phyloP scores from a whole-genome alignment of 106 monocot species.

The Dioscorea alata region DNA sequence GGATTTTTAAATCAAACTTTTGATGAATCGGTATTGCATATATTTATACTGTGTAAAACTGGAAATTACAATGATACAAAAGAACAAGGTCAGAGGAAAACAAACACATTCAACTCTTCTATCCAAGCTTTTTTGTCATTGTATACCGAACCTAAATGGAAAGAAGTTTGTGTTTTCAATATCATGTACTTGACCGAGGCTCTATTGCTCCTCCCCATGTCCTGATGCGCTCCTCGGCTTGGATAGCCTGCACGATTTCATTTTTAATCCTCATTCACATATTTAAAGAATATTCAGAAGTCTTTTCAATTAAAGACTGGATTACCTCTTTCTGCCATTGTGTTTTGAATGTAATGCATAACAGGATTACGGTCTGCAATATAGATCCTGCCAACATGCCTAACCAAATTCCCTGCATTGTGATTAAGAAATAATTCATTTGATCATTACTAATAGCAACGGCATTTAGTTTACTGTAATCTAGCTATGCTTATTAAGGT shows the following conservation, averaged over 20 bases:
- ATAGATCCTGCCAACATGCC: conserved; percentile 60
- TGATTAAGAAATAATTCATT: not conserved
- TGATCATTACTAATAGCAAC: not conserved
- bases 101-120: no score
- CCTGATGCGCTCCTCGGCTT: conserved; percentile 68
- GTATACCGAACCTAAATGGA: no score
- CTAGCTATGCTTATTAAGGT: not conserved
- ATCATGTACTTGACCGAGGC: not conserved
- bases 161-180: no score
- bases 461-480: no score
- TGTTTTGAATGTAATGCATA: conserved; percentile 48
- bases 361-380: conserved; percentile 51
- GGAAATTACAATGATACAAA: no score
- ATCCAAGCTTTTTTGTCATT: no score
- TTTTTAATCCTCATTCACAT: not conserved
- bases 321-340: conserved; percentile 78
- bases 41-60: no score
- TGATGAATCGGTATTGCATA: no score
- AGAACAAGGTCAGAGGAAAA: no score
- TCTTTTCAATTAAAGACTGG: not conserved
- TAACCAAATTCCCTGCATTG: conserved; percentile 74
- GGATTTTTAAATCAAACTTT: no score
- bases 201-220: conserved; percentile 44
- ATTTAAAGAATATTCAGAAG: not conserved
- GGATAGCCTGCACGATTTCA: conserved; percentile 30